These are phyloP conservation scores for Tetrapyrgos nigripes DNA, from an alignment of 1,284 basidiomycete genomes.

Conservation along the genomic window DNA sequence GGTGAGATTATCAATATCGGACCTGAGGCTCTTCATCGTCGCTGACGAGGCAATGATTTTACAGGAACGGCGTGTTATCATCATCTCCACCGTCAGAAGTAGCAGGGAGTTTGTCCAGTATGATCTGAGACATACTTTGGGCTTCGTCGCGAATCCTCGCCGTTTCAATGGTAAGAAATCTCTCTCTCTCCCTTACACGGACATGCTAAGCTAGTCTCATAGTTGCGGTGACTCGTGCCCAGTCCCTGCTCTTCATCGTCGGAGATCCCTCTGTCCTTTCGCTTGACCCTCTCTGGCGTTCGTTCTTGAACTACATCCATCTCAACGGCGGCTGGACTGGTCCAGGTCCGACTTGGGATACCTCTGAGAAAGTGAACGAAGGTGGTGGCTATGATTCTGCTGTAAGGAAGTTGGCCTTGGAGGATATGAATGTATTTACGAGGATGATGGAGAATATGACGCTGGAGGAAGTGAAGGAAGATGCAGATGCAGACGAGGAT, in stretches of 20 bases:
- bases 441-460: conserved; percentile 16
- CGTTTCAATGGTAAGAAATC: conserved; percentile 64
- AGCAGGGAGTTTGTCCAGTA: conserved; percentile 60
- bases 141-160: conserved; percentile 67
- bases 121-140: conserved; percentile 63
- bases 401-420: conserved; percentile 6
- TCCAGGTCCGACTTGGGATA: conserved; percentile 52
- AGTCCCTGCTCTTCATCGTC: conserved; percentile 60
- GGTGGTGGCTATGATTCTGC: conserved; percentile 9
- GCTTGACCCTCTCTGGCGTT: conserved; percentile 63
- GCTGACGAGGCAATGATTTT: not conserved
- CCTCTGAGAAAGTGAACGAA: conserved; percentile 30
- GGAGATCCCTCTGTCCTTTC: conserved; percentile 61
- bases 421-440: conserved; percentile 16
- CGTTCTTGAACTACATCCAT: conserved; percentile 58
- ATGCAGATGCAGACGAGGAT: conserved; percentile 4
- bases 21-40: not conserved
- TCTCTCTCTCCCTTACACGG: not conserved
- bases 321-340: conserved; percentile 58
- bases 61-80: conserved; percentile 69
- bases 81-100: conserved; percentile 71
- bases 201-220: not conserved
- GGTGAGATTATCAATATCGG: conserved; percentile 27
- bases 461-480: conserved; percentile 8
- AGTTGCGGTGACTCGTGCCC: conserved; percentile 65